Base-by-base conservation (phyloP, 1,284 basidiomycete species). In the Phellopilus nigrolimitatus region DNA sequence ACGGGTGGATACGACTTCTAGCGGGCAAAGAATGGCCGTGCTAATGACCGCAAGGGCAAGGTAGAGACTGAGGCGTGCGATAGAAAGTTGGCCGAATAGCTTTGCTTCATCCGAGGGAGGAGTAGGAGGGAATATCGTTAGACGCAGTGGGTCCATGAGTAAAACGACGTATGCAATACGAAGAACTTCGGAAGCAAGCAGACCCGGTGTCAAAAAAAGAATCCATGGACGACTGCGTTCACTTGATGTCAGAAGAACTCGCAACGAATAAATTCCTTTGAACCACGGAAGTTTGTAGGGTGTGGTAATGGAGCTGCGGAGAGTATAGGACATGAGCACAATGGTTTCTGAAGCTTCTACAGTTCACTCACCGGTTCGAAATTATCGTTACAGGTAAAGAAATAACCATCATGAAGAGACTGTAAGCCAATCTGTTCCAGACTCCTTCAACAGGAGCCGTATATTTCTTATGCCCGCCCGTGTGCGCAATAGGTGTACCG, bases 301-400 rank as follows among this genome's bases (percentile, higher is more conserved):
- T 0, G 91, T 95, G 22, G 89, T 92, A 60, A 95, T 88, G 1
- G 91, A 76, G 44, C 91, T 92, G 59, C n/a, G n/a, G n/a, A n/a
- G n/a, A 49, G 38, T 31, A 36, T 36, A 19, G 17, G 43, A 24
- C 1, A 27, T 43, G 53, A 34, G 45, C 19, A n/a, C 43, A 53
- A 50, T 17, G 40, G 15, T 41, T 19, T 36, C 6, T 10, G 24
- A 41, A 7, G 22, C 21, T n/a, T 44, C 31, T 21, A 46, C 31
- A 37, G 36, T 36, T 31, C 13, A 57, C 76, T 51, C 63, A 88
- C 88, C 89, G 77, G 66, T 91, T 88, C 21, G 89, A 86, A 48
- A 94, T 70, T 46, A 93, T 80, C 1, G 81, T 80, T 53, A 82
- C 81, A 8, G 91, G 91, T n/a, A 94, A 77, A 22, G 82, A 78